These are phyloP conservation scores for Orbilia blumenaviensis DNA, from an alignment of 2,329 filamentous ascomycete genomes.

Conservation along the genomic window DNA sequence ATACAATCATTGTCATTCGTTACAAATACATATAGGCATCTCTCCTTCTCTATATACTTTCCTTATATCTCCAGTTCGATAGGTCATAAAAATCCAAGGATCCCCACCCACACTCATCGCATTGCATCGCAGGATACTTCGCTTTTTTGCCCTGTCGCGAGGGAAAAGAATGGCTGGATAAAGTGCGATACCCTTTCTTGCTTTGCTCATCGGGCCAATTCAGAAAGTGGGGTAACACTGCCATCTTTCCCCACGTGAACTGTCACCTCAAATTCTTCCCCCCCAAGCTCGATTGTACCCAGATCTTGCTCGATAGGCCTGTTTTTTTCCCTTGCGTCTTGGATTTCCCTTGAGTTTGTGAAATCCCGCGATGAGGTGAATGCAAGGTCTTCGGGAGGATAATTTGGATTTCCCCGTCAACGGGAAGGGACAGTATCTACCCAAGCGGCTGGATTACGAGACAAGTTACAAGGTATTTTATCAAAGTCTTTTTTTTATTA, in stretches of 20 bases:
- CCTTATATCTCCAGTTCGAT: background rate
- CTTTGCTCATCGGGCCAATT: constrained; percentile 9
- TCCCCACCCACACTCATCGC: background rate
- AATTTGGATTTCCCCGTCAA: too few relatives aligned
- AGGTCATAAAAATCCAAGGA: background rate
- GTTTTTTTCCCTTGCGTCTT: background rate
- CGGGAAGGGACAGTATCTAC: background rate
- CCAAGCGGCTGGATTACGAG: too few relatives aligned
- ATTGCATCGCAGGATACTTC: constrained; percentile 3
- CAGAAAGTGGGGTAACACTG: constrained; percentile 15
- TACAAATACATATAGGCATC: background rate
- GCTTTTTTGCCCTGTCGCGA: background rate
- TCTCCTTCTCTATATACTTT: background rate
- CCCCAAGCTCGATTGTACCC: background rate
- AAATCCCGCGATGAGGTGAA: background rate
- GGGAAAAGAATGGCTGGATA: constrained; percentile 5
- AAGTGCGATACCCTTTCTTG: too few relatives aligned
- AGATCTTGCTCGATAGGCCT: background rate
- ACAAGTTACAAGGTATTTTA: too few relatives aligned
- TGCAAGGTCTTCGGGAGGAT: background rate
- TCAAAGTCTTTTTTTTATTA: too few relatives aligned
- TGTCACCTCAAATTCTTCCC: background rate
- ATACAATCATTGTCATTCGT: constrained; percentile 20
- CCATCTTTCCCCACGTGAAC: constrained; percentile 12
- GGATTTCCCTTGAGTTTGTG: too few relatives aligned